Evolutionary conservation across 495 filamentous ascomycete species (phyloP).

Genomic region (Penicillium samsonianum): DNA sequence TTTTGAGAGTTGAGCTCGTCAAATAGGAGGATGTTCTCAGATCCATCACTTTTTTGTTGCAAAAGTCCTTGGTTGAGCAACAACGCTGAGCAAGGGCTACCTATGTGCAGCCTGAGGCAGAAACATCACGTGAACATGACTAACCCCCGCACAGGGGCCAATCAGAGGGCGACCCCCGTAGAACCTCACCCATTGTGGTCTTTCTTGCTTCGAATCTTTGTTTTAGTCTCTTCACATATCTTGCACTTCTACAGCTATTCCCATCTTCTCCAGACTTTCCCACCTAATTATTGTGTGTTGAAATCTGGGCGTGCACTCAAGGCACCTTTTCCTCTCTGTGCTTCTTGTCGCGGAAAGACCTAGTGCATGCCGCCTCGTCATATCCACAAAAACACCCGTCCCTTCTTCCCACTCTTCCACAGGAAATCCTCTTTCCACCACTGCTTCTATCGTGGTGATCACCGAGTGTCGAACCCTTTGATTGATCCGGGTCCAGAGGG

Average conservation of each 20-base stretch:
- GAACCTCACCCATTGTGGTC: conserved; percentile 23
- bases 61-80: not conserved
- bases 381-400: conserved; percentile 46
- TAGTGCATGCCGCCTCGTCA: conserved; percentile 44
- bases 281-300: conserved; percentile 15
- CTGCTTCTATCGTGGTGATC: conserved; percentile 27
- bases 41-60: not conserved
- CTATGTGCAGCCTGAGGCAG: conserved; percentile 18
- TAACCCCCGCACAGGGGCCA: conserved; percentile 15
- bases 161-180: conserved; percentile 21
- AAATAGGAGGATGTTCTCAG: not conserved
- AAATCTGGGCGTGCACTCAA: conserved; percentile 27
- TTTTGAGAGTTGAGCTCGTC: not conserved
- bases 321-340: conserved; percentile 33
- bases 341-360: conserved; percentile 32
- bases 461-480: conserved; percentile 15
- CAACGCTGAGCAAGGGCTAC: too few relatives aligned
- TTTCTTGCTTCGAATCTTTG: conserved; percentile 21
- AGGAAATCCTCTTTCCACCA: conserved; percentile 26
- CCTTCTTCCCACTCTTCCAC: conserved; percentile 29
- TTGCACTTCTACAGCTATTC: conserved; percentile 10
- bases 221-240: conserved; percentile 19
- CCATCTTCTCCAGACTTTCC: not conserved
- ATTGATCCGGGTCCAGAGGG: conserved; percentile 19
- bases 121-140: conserved; percentile 14